Evolutionary conservation across 345 rosid species (phyloP).

Genomic region (Populus ilicifolia): DNA sequence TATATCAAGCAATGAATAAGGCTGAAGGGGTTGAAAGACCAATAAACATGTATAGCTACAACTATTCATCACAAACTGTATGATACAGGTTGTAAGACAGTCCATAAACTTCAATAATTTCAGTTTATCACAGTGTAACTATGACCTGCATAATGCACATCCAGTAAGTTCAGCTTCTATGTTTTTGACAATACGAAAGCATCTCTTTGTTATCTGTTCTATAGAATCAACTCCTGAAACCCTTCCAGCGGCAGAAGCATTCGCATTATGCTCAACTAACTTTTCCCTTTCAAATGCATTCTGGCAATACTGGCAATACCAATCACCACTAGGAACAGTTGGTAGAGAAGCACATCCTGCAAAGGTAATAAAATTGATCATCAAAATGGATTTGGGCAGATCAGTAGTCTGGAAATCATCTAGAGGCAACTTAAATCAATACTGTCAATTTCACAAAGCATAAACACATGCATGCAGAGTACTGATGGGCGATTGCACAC

Average conservation of each 20-base stretch:
- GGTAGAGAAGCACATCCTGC: slow-evolving; percentile 76
- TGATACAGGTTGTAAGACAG: not conserved
- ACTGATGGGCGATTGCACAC: not conserved
- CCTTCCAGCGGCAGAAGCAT: slow-evolving; percentile 89
- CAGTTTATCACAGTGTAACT: slow-evolving; percentile 15
- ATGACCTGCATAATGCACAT: slow-evolving; percentile 84
- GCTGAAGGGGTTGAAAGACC: not conserved
- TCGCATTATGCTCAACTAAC: slow-evolving; percentile 58
- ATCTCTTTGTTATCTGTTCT: slow-evolving; percentile 71
- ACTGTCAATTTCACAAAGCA: not conserved
- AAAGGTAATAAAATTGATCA: slow-evolving; percentile 23
- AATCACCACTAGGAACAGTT: slow-evolving; percentile 55
- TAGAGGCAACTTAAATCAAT: not conserved
- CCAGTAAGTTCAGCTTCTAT: slow-evolving; percentile 62
- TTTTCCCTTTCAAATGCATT: slow-evolving; percentile 58
- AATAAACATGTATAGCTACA: not conserved
- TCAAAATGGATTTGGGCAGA: slow-evolving; percentile 8
- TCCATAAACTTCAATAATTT: slow-evolving; percentile 8
- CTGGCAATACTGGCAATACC: slow-evolving; percentile 80
- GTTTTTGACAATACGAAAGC: slow-evolving; percentile 77
- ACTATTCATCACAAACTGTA: not conserved
- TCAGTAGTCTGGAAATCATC: slow-evolving; percentile 5
- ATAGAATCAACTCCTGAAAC: slow-evolving; percentile 79
- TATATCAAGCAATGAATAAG: slow-evolving; percentile 2
- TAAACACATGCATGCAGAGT: not conserved